These are phyloP conservation scores for Endoconidiophora polonica DNA, from an alignment of 2,329 filamentous ascomycete genomes.

Conservation along the genomic window DNA sequence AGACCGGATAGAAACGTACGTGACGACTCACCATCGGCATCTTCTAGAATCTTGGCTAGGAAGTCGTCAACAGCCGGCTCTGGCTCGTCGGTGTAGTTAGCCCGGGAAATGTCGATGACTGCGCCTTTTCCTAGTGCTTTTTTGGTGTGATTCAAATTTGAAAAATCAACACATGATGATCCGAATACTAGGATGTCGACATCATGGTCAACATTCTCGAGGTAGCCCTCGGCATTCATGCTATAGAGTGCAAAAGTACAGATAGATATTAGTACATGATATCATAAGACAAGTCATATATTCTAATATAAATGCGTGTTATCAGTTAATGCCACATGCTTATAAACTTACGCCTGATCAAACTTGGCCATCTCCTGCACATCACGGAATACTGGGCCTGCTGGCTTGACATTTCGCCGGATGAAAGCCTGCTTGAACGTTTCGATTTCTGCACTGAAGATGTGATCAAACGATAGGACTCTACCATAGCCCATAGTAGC, in stretches of 20 bases:
- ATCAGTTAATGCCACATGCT: no score
- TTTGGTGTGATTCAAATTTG: constrained; percentile 37
- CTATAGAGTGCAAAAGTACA: constrained; percentile 19
- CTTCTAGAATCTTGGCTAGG: constrained; percentile 38
- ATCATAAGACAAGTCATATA: not conserved
- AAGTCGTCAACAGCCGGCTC: constrained; percentile 20
- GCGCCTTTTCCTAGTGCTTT: constrained; percentile 26
- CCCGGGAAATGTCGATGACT: constrained; percentile 30
- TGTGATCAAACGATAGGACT: constrained; percentile 32
- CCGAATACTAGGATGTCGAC: constrained; percentile 55
- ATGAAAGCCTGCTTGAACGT: constrained; percentile 49
- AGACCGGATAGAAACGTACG: constrained; percentile 48
- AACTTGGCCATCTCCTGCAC: constrained; percentile 35
- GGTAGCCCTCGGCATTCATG: constrained; percentile 50
- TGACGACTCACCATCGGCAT: constrained; percentile 40
- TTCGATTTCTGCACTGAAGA: constrained; percentile 48
- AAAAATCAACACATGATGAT: constrained; percentile 63
- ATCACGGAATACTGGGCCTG: constrained; percentile 37
- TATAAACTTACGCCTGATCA: constrained; percentile 27
- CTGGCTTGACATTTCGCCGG: constrained; percentile 37
- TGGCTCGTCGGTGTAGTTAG: constrained; percentile 13
- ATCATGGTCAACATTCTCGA: constrained; percentile 35
- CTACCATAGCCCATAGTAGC: constrained; percentile 18
- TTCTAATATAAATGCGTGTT: not conserved
- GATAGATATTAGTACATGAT: not conserved